phyloP scores from a whole-genome alignment of 1,139 yeast genomes.

The Pichiaceae sp. region DNA sequence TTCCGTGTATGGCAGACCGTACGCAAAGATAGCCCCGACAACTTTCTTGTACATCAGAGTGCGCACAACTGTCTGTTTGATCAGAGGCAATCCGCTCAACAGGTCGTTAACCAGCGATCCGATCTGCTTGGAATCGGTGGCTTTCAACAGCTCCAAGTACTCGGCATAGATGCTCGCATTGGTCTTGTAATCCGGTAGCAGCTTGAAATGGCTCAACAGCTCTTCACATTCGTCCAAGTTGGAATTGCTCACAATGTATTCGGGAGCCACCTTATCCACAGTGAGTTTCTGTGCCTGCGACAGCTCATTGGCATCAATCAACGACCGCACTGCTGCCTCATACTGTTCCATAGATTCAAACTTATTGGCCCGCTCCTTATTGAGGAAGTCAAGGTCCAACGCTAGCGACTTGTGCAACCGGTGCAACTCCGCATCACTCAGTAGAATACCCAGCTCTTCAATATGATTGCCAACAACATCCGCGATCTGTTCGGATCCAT shows the following conservation, averaged over 20 bases:
- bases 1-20: slow-evolving; percentile 11
- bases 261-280: slow-evolving; percentile 59
- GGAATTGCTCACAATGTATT: slow-evolving; percentile 36
- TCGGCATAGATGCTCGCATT: slow-evolving; percentile 53
- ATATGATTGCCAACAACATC: slow-evolving; percentile 41
- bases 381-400: slow-evolving; percentile 39
- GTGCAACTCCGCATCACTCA: slow-evolving; percentile 26
- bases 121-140: slow-evolving; percentile 2
- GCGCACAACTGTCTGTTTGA: slow-evolving; percentile 34
- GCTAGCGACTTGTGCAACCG: slow-evolving; percentile 29
- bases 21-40: slow-evolving; percentile 27
- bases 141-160: slow-evolving; percentile 29
- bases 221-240: slow-evolving; percentile 31
- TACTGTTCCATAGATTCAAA: slow-evolving; percentile 39
- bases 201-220: slow-evolving; percentile 42
- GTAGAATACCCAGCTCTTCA: slow-evolving; percentile 26
- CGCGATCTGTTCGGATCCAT: slow-evolving; percentile 32
- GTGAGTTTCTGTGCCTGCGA: slow-evolving; percentile 58
- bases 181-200: slow-evolving; percentile 42
- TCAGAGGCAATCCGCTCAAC: slow-evolving; percentile 36
- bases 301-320: slow-evolving; percentile 54
- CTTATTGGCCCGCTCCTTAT: slow-evolving; percentile 45
- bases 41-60: slow-evolving; percentile 41
- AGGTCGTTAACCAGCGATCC: slow-evolving; percentile 26
- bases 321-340: slow-evolving; percentile 52